Conservation (phyloP, 805 yeast genomes). For the Saccharomycopsis microspora region DNA sequence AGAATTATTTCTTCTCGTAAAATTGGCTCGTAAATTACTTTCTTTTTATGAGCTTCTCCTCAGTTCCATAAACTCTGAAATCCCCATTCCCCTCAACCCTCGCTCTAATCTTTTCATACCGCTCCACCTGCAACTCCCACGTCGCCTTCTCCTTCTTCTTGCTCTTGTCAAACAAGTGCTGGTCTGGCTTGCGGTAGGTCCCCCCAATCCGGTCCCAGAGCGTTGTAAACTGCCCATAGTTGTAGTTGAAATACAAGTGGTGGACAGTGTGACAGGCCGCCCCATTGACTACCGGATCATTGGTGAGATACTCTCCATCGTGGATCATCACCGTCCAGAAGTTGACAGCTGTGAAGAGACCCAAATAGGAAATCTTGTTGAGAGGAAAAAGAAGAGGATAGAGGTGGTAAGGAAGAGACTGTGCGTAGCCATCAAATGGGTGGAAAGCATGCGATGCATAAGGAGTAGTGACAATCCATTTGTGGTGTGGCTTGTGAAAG, state of each 20-base stretch:
- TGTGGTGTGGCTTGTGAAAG: slow-evolving; percentile 96
- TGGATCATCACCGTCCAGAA: slow-evolving; percentile 99
- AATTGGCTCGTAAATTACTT: not conserved
- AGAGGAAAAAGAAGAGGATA: slow-evolving; percentile 89
- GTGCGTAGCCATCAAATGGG: slow-evolving; percentile 92
- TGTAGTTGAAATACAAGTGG: slow-evolving; percentile 93
- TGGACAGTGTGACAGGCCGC: slow-evolving; percentile 98
- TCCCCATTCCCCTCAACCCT: slow-evolving; percentile 71
- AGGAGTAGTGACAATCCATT: slow-evolving; percentile 98
- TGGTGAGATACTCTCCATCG: slow-evolving; percentile 91
- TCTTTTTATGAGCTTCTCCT: slow-evolving; percentile 21
- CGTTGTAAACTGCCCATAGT: slow-evolving; percentile 97
- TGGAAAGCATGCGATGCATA: slow-evolving; percentile 98
- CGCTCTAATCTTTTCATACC: slow-evolving; percentile 70
- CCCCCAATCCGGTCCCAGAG: slow-evolving; percentile 96
- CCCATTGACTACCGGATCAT: slow-evolving; percentile 91
- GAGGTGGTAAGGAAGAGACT: slow-evolving; percentile 86
- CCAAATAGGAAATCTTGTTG: slow-evolving; percentile 74
- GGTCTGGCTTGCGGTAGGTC: slow-evolving; percentile 87
- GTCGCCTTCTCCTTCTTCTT: slow-evolving; percentile 44
- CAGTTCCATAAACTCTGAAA: slow-evolving; percentile 60
- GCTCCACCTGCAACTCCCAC: slow-evolving; percentile 59
- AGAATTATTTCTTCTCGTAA: too few relatives aligned
- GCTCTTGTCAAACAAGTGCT: slow-evolving; percentile 61
- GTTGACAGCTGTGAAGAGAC: slow-evolving; percentile 82